These are phyloP conservation scores for Trichoderma cornu-damae DNA, from an alignment of 2,329 filamentous ascomycete genomes.

Conservation along the genomic window DNA sequence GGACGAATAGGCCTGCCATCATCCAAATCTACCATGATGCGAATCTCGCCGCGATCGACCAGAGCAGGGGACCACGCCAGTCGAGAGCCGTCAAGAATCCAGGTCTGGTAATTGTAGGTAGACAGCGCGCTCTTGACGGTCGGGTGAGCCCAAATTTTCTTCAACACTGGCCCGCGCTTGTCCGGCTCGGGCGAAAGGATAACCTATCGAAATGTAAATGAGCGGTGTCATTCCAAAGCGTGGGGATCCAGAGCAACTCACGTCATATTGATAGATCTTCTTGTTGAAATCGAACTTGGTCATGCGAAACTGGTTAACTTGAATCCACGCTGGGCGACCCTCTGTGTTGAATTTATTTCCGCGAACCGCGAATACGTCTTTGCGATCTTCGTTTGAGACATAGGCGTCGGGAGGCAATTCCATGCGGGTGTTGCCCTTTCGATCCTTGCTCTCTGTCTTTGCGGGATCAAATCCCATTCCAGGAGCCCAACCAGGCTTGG, in stretches of 20 bases:
- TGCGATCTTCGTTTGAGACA: conserved; percentile 29
- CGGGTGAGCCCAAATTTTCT: conserved; percentile 69
- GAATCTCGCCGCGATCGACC: conserved; percentile 45
- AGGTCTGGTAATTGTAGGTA: conserved; percentile 41
- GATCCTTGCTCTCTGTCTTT: conserved; percentile 25
- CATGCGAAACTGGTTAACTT: conserved; percentile 74
- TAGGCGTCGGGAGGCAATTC: conserved; percentile 58
- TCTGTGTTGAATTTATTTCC: conserved; percentile 47
- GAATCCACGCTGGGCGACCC: conserved; percentile 50
- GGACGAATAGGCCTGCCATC: conserved; percentile 46
- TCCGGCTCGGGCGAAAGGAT: conserved; percentile 57
- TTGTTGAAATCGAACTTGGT: conserved; percentile 49
- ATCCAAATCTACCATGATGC: conserved; percentile 67
- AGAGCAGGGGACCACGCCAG: conserved; percentile 65
- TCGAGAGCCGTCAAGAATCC: conserved; percentile 78
- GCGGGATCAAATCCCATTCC: conserved; percentile 43
- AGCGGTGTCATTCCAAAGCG: not conserved
- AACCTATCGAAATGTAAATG: conserved; percentile 44
- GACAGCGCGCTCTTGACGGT: conserved; percentile 52
- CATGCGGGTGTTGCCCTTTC: conserved; percentile 44
- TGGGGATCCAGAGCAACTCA: conserved; percentile 42
- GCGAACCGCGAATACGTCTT: conserved; percentile 34
- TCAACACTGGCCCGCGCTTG: conserved; percentile 59
- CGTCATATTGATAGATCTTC: conserved; percentile 78
- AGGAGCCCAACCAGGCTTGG: conserved; percentile 26